phyloP scores from a whole-genome alignment of 108 stramenopile species.

The Chaetoceros tenuissimus region DNA sequence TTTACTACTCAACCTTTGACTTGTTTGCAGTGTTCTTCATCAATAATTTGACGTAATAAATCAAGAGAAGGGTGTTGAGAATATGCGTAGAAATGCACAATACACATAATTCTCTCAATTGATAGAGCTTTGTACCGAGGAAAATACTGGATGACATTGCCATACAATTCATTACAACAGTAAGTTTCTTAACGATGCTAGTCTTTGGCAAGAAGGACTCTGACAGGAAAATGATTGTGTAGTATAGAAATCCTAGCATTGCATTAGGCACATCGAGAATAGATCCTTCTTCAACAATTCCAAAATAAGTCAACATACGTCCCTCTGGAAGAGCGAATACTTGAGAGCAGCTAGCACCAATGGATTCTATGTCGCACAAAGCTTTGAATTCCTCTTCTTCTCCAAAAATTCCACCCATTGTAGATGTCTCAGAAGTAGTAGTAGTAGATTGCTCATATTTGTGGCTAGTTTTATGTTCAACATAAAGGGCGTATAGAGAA shows the following conservation, averaged over 20 bases:
- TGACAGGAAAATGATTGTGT: constrained; percentile 27
- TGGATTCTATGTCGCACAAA: constrained; percentile 74
- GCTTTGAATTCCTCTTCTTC: constrained; percentile 60
- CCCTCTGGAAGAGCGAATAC: constrained; percentile 72
- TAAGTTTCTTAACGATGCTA: constrained; percentile 10
- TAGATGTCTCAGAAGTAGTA: too few species aligned
- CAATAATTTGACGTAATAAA: background rate
- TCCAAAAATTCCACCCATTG: background rate
- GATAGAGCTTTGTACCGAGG: constrained; percentile 46
- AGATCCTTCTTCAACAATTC: constrained; percentile 45
- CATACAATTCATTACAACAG: constrained; percentile 19
- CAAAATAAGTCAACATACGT: constrained; percentile 66
- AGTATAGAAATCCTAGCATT: constrained; percentile 53
- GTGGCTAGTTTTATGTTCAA: constrained; percentile 57
- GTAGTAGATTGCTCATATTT: constrained; percentile 4
- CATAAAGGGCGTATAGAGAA: constrained; percentile 65
- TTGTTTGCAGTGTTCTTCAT: background rate
- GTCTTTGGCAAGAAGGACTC: background rate
- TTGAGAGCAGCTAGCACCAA: constrained; percentile 66
- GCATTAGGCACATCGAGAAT: constrained; percentile 72
- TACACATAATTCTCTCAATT: constrained; percentile 57
- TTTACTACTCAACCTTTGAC: too few species aligned
- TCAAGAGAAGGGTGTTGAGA: constrained; percentile 40
- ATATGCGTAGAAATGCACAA: constrained; percentile 66
- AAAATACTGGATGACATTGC: constrained; percentile 53